Evolutionary conservation across 768 basidiomycete genomes (phyloP).

Genomic region (Tricholoma furcatifolium): DNA sequence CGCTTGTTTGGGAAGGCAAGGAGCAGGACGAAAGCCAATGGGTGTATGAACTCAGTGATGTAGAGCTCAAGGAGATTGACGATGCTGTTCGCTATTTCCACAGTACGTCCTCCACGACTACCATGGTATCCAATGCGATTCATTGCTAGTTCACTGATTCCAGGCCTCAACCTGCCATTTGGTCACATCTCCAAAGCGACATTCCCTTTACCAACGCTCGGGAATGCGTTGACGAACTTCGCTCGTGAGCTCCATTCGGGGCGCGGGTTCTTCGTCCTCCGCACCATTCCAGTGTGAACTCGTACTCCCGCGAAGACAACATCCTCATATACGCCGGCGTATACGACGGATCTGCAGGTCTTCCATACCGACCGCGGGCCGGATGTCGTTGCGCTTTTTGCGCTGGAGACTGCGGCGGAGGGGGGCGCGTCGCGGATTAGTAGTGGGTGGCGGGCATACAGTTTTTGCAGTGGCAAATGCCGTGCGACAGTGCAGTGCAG

Average conservation of each 20-base stretch:
- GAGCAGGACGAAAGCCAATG: conserved; percentile 39
- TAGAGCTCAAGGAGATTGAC: conserved; percentile 35
- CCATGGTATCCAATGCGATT: not conserved
- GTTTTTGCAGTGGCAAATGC: too few species aligned
- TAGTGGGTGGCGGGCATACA: conserved; percentile 43
- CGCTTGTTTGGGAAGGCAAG: conserved; percentile 44
- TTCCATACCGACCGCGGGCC: conserved; percentile 23
- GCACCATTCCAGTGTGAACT: conserved; percentile 21
- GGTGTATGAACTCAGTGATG: conserved; percentile 32
- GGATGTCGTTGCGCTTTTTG: conserved; percentile 31
- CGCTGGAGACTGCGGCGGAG: conserved; percentile 39
- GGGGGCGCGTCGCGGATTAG: conserved; percentile 46
- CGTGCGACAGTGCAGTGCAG: too few species aligned
- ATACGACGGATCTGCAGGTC: conserved; percentile 25
- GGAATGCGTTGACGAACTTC: conserved; percentile 16
- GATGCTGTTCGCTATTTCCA: conserved; percentile 33
- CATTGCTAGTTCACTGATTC: not conserved
- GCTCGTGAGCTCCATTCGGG: conserved; percentile 21
- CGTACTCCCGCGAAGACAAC: conserved; percentile 23
- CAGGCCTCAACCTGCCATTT: conserved; percentile 26
- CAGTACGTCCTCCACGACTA: conserved; percentile 19
- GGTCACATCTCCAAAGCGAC: conserved; percentile 27
- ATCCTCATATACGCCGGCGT: conserved; percentile 23
- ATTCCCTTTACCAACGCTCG: conserved; percentile 25
- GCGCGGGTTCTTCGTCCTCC: conserved; percentile 25